Evolutionary conservation across 139 green algal species (phyloP).

Genomic region (Chlorella vulgaris): DNA sequence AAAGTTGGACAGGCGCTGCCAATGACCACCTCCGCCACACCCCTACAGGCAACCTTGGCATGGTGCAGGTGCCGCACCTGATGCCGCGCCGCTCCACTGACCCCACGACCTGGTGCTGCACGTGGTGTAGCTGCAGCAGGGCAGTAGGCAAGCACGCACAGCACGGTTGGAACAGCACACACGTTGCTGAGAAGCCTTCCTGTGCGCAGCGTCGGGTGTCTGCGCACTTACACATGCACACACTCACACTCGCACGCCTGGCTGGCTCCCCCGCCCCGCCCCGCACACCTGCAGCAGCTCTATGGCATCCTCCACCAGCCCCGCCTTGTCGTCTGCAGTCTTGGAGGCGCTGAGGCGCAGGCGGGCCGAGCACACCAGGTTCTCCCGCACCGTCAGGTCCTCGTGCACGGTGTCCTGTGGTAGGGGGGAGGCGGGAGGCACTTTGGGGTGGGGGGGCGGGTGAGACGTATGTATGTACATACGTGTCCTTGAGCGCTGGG

Average conservation of each 20-base stretch:
- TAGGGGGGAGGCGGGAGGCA: no score
- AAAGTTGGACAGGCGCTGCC: no score
- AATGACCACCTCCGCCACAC: no score
- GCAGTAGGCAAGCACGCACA: background rate
- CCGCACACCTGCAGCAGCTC: background rate
- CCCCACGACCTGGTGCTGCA: slow-evolving; percentile 66
- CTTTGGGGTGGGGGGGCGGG: no score
- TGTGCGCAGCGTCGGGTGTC: no score
- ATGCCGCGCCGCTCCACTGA: slow-evolving; percentile 60
- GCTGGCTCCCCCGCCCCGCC: no score
- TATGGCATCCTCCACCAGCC: slow-evolving; percentile 42
- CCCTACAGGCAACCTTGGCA: background rate
- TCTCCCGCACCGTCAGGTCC: slow-evolving; percentile 72
- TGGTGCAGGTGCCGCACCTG: slow-evolving; percentile 5
- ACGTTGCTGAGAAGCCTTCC: no score
- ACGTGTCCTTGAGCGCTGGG: no score
- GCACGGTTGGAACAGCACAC: slow-evolving; percentile 5
- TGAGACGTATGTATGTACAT: no score
- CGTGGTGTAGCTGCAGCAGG: slow-evolving; percentile 36
- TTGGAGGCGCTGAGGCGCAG: slow-evolving; percentile 55
- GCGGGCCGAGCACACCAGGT: slow-evolving; percentile 70
- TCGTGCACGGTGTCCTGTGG: slow-evolving; percentile 58
- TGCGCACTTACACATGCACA: no score
- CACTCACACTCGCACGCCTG: no score
- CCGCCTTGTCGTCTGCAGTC: slow-evolving; percentile 24